A percentile compares a stretch with the other conserved stretches of the same genome.
These are phyloP conservation scores for Cladophialophora chaetospira DNA, from an alignment of 2,329 filamentous ascomycete genomes.

Conservation along the genomic window DNA sequence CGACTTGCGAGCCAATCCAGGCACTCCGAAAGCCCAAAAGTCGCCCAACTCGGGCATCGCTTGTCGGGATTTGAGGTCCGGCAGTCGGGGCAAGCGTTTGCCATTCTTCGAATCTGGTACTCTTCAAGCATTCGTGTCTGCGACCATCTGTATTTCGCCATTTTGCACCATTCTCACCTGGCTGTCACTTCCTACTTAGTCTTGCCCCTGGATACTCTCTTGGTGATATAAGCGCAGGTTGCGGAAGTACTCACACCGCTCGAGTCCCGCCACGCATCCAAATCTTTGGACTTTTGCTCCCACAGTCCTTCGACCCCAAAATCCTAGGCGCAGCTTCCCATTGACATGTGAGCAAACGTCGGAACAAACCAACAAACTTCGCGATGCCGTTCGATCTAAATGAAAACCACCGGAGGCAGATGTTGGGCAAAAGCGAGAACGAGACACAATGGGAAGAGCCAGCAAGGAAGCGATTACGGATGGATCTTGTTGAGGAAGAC, in stretches of 20 bases:
- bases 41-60: neutral
- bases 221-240: neutral
- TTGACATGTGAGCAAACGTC: conserved; percentile 8
- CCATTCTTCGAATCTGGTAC: neutral
- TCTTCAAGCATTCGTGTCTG: neutral
- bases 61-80: conserved; percentile 4
- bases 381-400: conserved; percentile 22
- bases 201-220: neutral
- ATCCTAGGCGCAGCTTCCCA: neutral
- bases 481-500: conserved; percentile 14
- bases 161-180: conserved; percentile 22
- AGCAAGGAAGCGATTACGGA: conserved; percentile 26
- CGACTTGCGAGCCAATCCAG: conserved; percentile 6
- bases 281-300: too few species aligned
- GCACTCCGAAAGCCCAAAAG: neutral
- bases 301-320: neutral
- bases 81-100: conserved; percentile 8
- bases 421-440: neutral
- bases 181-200: neutral
- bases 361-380: neutral
- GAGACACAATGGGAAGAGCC: conserved; percentile 27
- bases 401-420: conserved; percentile 14
- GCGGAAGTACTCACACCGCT: neutral
- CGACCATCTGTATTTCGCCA: conserved; percentile 11
- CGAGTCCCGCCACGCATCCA: neutral